phyloP scores from a whole-genome alignment of 495 filamentous ascomycete genomes.

The Hypoxylon lienhwacheense region DNA sequence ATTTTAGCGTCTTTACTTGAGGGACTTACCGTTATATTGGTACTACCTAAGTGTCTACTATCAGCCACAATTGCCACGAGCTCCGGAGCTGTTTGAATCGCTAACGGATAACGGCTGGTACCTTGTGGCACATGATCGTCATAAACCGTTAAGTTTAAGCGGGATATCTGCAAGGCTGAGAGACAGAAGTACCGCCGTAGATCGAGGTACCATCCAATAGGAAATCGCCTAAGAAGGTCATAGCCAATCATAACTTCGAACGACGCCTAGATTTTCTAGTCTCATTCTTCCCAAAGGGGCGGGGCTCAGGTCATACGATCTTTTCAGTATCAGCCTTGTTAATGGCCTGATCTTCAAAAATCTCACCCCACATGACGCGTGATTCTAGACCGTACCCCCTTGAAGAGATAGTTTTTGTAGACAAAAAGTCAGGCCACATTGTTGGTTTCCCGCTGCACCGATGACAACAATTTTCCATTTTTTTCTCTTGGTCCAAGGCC shows the following conservation, averaged over 20 bases:
- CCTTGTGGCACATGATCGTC: conserved; percentile 16
- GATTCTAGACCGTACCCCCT: conserved; percentile 34
- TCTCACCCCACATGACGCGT: conserved; percentile 35
- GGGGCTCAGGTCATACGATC: conserved; percentile 41
- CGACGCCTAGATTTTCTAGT: conserved; percentile 21
- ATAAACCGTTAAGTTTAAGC: conserved; percentile 20
- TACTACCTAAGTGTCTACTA: neutral
- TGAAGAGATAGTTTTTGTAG: conserved; percentile 21
- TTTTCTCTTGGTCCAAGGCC: conserved; percentile 8
- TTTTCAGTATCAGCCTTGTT: conserved; percentile 35
- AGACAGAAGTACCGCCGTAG: conserved; percentile 3
- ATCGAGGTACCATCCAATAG: conserved; percentile 10
- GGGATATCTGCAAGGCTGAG: conserved; percentile 19
- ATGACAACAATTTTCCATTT: conserved; percentile 22
- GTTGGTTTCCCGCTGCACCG: conserved; percentile 23
- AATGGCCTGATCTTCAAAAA: conserved; percentile 37
- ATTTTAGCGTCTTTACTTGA: too few relatives aligned
- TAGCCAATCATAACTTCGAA: conserved; percentile 13
- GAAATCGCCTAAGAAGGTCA: neutral
- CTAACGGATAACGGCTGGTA: too few relatives aligned
- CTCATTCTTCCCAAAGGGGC: conserved; percentile 16
- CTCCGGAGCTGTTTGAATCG: neutral
- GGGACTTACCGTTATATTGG: too few relatives aligned
- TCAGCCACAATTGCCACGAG: conserved; percentile 22
- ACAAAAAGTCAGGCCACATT: conserved; percentile 34